Evolutionary conservation across 208 protist species (phyloP).

Genomic region (Acanthamoeba rhysodes): DNA sequence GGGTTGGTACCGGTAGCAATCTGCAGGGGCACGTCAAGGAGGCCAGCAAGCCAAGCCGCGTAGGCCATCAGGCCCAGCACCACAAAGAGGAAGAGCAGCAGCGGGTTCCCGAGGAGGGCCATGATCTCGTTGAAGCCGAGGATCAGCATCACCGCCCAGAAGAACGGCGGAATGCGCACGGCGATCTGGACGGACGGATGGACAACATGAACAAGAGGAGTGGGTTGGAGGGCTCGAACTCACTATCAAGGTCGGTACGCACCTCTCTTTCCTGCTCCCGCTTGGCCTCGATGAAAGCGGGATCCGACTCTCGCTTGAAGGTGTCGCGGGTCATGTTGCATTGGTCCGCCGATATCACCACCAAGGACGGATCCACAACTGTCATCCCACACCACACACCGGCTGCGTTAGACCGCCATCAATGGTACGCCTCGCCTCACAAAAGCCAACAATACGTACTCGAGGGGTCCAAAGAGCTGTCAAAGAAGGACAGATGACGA

Average conservation of each 20-base stretch:
- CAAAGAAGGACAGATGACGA: slow-evolving; percentile 34
- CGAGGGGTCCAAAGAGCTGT: slow-evolving; percentile 3
- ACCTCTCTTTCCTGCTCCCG: slow-evolving; percentile 64
- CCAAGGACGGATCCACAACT: not conserved
- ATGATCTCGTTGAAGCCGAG: slow-evolving; percentile 87
- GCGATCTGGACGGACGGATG: not conserved
- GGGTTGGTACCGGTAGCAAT: not conserved
- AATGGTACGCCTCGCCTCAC: not conserved
- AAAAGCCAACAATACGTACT: not conserved
- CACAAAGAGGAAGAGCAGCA: slow-evolving; percentile 80
- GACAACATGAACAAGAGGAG: not conserved
- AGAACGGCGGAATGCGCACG: slow-evolving; percentile 49
- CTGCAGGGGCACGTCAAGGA: slow-evolving; percentile 52
- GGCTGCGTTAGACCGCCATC: not conserved
- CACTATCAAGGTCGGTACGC: not conserved
- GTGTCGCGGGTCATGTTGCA: slow-evolving; percentile 35
- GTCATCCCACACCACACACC: not conserved
- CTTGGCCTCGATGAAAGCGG: slow-evolving; percentile 50
- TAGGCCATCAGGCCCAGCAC: slow-evolving; percentile 46
- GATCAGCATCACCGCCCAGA: slow-evolving; percentile 79
- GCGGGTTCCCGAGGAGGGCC: slow-evolving; percentile 77
- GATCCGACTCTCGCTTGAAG: slow-evolving; percentile 69
- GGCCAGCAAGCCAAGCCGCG: slow-evolving; percentile 49
- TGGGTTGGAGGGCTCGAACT: not conserved
- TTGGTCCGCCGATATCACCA: slow-evolving; percentile 24